Conservation (phyloP, 2,329 filamentous ascomycete genomes). For the Hansfordia pulvinata region DNA sequence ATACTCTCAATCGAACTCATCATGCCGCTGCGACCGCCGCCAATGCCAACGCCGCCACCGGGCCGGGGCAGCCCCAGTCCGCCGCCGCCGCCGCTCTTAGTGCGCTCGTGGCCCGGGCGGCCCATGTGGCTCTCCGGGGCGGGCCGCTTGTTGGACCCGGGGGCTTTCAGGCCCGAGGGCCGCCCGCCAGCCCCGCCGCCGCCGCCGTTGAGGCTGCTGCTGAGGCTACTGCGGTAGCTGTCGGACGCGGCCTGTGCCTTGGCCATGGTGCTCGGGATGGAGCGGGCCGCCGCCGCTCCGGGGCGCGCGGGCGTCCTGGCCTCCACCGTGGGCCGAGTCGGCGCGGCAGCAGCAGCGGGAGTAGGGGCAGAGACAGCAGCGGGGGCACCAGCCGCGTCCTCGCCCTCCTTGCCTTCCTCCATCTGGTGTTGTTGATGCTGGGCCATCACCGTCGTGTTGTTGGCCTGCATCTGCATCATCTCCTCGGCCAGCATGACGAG, state of each 20-base stretch:
- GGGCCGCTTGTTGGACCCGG: conserved; percentile 29
- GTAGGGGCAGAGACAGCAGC: conserved; percentile 8
- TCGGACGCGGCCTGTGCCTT: conserved; percentile 10
- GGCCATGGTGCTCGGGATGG: too few species aligned
- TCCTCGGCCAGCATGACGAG: conserved; percentile 71
- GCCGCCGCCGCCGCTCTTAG: conserved; percentile 23
- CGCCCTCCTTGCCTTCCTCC: conserved; percentile 5
- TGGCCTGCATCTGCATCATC: conserved; percentile 58
- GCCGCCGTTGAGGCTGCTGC: conserved; percentile 4
- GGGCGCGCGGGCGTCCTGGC: conserved; percentile 9
- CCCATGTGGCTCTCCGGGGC: conserved; percentile 33
- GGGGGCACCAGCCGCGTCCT: too few species aligned
- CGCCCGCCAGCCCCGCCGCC: conserved; percentile 34
- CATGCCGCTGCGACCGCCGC: conserved; percentile 60
- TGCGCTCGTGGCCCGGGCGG: conserved; percentile 28
- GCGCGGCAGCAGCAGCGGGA: conserved; percentile 8
- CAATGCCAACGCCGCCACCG: too few species aligned
- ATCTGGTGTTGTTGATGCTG: conserved; percentile 9
- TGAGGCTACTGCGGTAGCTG: conserved; percentile 3
- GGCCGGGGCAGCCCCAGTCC: conserved; percentile 35
- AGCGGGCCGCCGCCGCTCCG: too few species aligned
- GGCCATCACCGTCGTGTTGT: conserved; percentile 26
- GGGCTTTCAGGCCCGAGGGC: conserved; percentile 46
- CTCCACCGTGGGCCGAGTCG: conserved; percentile 6
- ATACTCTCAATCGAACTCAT: conserved; percentile 83